A percentile compares a stretch with the other conserved stretches of the same genome.
These are phyloP conservation scores for Austropuccinia psidii DNA, from an alignment of 1,284 basidiomycete species.

Conservation along the genomic window DNA sequence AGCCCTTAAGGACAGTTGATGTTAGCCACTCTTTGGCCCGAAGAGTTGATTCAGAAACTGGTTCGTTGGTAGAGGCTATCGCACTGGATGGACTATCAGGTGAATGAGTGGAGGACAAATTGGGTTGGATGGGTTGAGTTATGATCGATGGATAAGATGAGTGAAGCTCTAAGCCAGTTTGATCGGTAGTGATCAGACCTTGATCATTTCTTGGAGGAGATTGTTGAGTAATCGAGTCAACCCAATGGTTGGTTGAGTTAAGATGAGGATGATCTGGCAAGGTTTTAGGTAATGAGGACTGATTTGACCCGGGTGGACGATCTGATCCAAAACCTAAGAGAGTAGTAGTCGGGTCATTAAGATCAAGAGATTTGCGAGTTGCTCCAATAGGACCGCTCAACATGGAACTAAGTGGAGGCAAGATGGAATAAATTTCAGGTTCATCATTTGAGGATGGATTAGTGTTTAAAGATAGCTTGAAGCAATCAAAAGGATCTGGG, in stretches of 20 bases:
- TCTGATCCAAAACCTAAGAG: background rate
- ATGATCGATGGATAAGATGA: background rate
- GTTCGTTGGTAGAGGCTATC: too few relatives aligned
- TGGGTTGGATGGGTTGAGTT: background rate
- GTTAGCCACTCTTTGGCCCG: too few relatives aligned
- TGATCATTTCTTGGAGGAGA: background rate
- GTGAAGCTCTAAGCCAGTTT: too few relatives aligned
- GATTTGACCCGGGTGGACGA: background rate
- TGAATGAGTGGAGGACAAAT: too few relatives aligned
- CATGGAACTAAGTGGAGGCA: constrained; percentile 12
- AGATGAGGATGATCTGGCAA: background rate
- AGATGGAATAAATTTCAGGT: constrained; percentile 35
- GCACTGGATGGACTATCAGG: too few relatives aligned
- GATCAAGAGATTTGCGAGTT: background rate
- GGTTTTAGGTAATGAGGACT: background rate
- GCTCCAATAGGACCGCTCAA: background rate
- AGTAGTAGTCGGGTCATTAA: background rate
- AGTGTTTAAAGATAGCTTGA: constrained; percentile 30
- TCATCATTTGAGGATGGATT: background rate
- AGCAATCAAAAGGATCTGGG: constrained; percentile 49
- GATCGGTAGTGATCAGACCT: too few relatives aligned
- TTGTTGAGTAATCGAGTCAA: background rate
- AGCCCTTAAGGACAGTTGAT: too few relatives aligned
- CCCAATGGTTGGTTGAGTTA: background rate
- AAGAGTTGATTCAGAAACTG: too few relatives aligned